Evolutionary conservation across 805 yeast genomes (phyloP), one percentile per base, ranked within the genome.

Genomic region (Metschnikowia arizonensis): DNA sequence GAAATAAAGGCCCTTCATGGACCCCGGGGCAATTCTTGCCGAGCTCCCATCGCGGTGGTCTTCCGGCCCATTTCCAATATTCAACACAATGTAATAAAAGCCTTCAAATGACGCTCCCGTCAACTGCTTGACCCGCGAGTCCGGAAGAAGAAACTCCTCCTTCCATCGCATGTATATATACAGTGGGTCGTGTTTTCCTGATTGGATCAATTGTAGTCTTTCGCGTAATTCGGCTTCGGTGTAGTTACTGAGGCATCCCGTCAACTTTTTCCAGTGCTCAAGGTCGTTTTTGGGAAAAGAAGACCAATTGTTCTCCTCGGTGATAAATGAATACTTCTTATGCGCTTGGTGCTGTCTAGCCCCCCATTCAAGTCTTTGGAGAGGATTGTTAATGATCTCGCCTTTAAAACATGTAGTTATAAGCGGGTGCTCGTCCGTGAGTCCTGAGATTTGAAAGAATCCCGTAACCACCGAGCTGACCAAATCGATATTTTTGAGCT

Each of bases 131-230:
- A 83, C 67, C 46, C 68, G 65, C 25, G 88, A 81, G 64, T 88
- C 95, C 0, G 96, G 95, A 7, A 86, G 82, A 49, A 90, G 66
- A 58, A 88, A 88, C 57, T 82, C 79, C 63, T 90, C 98, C 65
- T 90, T 90, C 98, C 98, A 90, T 54, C 97, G 75, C 97, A 90
- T 90, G 61, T 81, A 90, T 5, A 90, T 65, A 56, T 57, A 61
- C 45, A 56, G 62, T 19, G 63, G 55, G 39, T 65, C 64, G 30
- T 59, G 63, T 26, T 52, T 40, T 18, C 69, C 69, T 24, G 56
- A 37, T 50, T 65, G 68, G 37, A 70, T 67, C 24, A 46, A 49
- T 14, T 48, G 47, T 44, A 71, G 58, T 42, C 61, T 62, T 30
- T 54, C 48, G 28, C 57, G 48, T 32, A 71, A 54, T 6, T 54